A percentile compares a stretch with the other conserved stretches of the same genome.
These are phyloP conservation scores for Alternaria longipes DNA, from an alignment of 2,329 filamentous ascomycete genomes.

Conservation along the genomic window DNA sequence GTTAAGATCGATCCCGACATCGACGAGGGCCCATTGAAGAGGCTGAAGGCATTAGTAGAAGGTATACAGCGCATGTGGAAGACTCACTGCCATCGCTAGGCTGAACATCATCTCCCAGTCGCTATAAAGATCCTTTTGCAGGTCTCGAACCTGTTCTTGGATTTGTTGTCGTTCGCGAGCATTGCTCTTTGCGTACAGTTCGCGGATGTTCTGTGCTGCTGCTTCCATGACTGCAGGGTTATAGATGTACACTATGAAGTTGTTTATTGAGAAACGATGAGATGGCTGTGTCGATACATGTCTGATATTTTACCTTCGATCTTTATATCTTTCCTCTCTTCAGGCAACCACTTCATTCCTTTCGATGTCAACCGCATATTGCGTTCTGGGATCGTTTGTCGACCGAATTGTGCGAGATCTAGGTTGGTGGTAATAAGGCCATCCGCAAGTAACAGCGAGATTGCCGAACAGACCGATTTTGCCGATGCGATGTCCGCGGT, in stretches of 20 bases:
- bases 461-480: not conserved
- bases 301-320: not conserved
- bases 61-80: not conserved
- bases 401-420: not conserved
- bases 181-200: conserved; percentile 27
- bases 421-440: not conserved
- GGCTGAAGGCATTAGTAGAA: not conserved
- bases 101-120: conserved; percentile 37
- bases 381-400: not conserved
- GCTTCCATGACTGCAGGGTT: conserved; percentile 29
- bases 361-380: not conserved
- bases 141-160: conserved; percentile 36
- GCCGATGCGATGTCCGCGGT: not conserved
- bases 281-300: not conserved
- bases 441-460: not conserved
- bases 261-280: not conserved
- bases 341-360: too few relatives aligned
- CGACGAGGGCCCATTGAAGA: not conserved
- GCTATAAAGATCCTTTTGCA: conserved; percentile 36
- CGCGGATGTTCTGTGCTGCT: conserved; percentile 31
- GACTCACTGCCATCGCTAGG: conserved; percentile 1
- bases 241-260: not conserved
- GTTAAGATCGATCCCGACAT: not conserved
- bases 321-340: not conserved
- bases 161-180: conserved; percentile 31